Conservation (phyloP, 306 rosid genomes). For the Ammopiptanthus mongolicus region DNA sequence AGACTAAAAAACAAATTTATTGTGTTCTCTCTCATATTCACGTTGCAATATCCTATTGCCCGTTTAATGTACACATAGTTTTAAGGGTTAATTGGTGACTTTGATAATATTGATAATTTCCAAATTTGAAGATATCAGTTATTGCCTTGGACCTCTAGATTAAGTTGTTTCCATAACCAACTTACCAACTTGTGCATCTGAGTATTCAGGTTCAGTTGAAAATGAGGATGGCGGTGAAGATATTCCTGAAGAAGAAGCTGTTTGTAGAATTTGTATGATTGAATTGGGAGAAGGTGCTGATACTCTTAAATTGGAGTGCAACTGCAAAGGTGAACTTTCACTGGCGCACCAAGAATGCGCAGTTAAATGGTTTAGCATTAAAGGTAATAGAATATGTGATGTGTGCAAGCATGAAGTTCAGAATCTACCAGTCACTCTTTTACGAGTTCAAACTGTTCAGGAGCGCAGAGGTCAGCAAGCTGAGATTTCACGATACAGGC, state of each 20-base stretch:
- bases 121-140: slow-evolving; percentile 14
- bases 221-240: slow-evolving; percentile 57
- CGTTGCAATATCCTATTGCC: not conserved
- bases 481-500: slow-evolving; percentile 51
- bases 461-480: slow-evolving; percentile 29
- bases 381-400: slow-evolving; percentile 81
- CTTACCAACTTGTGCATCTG: slow-evolving; percentile 34
- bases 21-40: not conserved
- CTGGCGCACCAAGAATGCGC: slow-evolving; percentile 78
- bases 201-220: slow-evolving; percentile 53
- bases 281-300: slow-evolving; percentile 67
- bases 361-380: slow-evolving; percentile 81
- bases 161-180: slow-evolving; percentile 29
- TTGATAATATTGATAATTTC: not conserved
- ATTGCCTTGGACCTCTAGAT: slow-evolving; percentile 17
- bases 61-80: not conserved
- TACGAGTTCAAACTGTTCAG: slow-evolving; percentile 35
- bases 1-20: not conserved
- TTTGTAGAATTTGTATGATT: slow-evolving; percentile 76
- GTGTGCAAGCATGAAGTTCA: slow-evolving; percentile 81
- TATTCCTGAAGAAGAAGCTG: slow-evolving; percentile 76
- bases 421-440: slow-evolving; percentile 73
- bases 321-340: slow-evolving; percentile 92
- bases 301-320: slow-evolving; percentile 77
- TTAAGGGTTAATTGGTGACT: not conserved